These are phyloP conservation scores for Phytophthora tubulina DNA, from an alignment of 352 stramenopile genomes.

Conservation along the genomic window DNA sequence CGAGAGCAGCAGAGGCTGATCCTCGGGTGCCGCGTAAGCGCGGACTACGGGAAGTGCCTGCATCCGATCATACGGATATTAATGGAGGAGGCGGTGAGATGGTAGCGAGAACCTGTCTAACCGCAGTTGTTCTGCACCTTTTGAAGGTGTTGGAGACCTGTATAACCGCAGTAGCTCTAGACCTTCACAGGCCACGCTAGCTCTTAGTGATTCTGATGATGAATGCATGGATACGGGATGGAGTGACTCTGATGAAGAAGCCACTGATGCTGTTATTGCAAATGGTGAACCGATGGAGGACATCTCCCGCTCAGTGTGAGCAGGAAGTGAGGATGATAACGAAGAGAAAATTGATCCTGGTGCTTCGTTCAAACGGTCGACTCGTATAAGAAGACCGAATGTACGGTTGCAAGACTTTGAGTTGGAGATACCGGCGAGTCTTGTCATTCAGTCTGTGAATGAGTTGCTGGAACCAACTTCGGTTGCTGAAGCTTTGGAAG, in stretches of 20 bases:
- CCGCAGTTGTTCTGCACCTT: constrained; percentile 4
- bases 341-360: background rate
- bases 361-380: constrained; percentile 18
- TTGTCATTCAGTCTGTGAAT: constrained; percentile 4
- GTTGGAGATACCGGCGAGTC: background rate
- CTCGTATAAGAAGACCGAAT: constrained; percentile 12
- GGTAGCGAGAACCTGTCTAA: constrained; percentile 9
- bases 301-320: constrained; percentile 4
- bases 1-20: constrained; percentile 12
- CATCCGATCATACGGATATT: background rate
- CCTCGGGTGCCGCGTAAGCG: constrained; percentile 7
- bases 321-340: background rate
- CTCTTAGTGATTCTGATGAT: constrained; percentile 19
- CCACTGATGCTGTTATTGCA: constrained; percentile 8
- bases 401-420: background rate
- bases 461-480: constrained; percentile 2
- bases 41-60: constrained; percentile 4
- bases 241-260: background rate
- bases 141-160: background rate
- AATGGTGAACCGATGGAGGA: constrained; percentile 1
- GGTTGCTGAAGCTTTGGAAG: background rate
- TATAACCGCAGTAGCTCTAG: constrained; percentile 12
- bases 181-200: constrained; percentile 1
- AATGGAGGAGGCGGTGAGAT: constrained; percentile 17
- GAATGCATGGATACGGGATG: background rate